phyloP scores from a whole-genome alignment of 2,329 filamentous ascomycete species.

The Fusarium setosum region DNA sequence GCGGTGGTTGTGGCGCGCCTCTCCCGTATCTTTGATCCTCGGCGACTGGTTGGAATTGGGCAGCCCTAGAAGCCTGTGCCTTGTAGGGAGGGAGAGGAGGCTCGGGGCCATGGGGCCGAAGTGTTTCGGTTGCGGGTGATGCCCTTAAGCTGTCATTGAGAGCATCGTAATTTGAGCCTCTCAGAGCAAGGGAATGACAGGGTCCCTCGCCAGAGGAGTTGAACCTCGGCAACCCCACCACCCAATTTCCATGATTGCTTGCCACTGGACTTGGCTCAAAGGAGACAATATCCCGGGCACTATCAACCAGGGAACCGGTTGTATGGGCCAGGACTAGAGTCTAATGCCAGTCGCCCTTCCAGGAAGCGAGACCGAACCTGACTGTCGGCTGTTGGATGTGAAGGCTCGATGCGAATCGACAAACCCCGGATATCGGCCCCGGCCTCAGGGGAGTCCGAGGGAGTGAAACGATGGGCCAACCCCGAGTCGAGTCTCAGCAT shows the following conservation, averaged over 20 bases:
- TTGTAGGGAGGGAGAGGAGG: constrained; percentile 1
- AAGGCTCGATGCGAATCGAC: constrained; percentile 17
- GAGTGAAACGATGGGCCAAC: not conserved
- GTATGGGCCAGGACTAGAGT: constrained; percentile 15
- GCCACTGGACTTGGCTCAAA: constrained; percentile 29
- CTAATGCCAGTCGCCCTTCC: constrained; percentile 10
- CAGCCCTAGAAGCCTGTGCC: constrained; percentile 11
- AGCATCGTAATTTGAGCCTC: constrained; percentile 14
- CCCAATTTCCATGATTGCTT: constrained; percentile 14
- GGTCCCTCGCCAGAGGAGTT: constrained; percentile 1
- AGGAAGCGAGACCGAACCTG: constrained; percentile 18
- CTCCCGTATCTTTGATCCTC: constrained; percentile 12
- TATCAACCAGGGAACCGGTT: constrained; percentile 19
- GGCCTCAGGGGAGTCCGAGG: not conserved
- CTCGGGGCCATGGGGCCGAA: constrained; percentile 25
- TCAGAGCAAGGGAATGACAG: constrained; percentile 34
- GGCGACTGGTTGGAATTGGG: constrained; percentile 1
- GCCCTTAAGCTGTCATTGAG: constrained; percentile 1
- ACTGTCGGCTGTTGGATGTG: constrained; percentile 7
- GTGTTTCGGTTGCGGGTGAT: constrained; percentile 27
- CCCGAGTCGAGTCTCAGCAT: not conserved
- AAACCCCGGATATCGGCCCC: constrained; percentile 9
- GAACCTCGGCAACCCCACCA: constrained; percentile 28
- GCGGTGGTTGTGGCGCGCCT: constrained; percentile 25
- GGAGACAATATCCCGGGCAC: constrained; percentile 25